Conservation (phyloP, 345 rosid genomes). For the Eucalyptus erythrocorys region DNA sequence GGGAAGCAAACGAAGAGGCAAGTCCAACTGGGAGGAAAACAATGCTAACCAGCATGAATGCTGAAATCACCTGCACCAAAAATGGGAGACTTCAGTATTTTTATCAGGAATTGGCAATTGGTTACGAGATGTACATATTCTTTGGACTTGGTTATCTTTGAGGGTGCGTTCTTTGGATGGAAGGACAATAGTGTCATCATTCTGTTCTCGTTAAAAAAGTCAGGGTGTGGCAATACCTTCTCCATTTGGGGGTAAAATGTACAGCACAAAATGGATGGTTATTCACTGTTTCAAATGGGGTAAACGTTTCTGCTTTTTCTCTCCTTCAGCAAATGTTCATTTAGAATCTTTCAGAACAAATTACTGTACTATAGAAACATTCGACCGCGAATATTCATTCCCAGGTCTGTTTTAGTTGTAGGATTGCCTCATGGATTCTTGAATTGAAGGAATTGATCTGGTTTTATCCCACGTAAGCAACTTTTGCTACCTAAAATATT, state of each 20-base stretch:
- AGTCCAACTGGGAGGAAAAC: slow-evolving; percentile 92
- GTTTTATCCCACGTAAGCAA: background rate
- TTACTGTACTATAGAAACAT: background rate
- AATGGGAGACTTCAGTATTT: too few species aligned
- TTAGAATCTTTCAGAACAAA: background rate
- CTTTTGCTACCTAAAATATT: background rate
- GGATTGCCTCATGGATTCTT: background rate
- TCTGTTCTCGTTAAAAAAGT: background rate
- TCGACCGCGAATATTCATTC: background rate
- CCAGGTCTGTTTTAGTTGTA: background rate
- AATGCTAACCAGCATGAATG: slow-evolving; percentile 78
- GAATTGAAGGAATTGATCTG: background rate
- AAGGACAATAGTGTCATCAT: background rate
- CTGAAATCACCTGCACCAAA: slow-evolving; percentile 61
- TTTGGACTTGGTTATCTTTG: background rate
- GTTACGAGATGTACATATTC: background rate
- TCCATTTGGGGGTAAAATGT: background rate
- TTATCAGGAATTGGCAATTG: background rate
- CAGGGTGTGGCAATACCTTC: background rate
- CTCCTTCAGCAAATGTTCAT: background rate
- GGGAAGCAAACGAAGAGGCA: slow-evolving; percentile 79
- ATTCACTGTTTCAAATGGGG: too few species aligned
- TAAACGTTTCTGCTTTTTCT: background rate
- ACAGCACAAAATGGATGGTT: background rate
- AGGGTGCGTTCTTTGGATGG: background rate